These are phyloP conservation scores for Suhomyces emberorum DNA, from an alignment of 805 yeast genomes.

Conservation along the genomic window DNA sequence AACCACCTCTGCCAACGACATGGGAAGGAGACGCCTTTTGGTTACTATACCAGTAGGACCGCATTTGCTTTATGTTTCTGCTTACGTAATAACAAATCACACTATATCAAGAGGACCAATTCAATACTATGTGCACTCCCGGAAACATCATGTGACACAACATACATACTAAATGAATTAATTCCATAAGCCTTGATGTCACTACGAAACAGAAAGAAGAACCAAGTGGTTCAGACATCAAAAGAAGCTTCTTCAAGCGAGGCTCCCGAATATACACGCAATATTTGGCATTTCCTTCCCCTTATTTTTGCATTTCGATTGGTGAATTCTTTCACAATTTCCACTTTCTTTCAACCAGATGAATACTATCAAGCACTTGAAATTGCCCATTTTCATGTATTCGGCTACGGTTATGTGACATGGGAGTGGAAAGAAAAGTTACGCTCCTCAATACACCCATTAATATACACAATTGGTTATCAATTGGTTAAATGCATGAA, in stretches of 20 bases:
- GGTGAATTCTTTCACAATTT: conserved; percentile 58
- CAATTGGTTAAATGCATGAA: conserved; percentile 24
- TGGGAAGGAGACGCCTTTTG: not conserved
- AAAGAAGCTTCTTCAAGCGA: no score
- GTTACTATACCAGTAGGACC: no score
- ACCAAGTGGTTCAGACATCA: no score
- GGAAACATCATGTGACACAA: no score
- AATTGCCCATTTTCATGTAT: conserved; percentile 77
- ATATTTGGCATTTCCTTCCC: not conserved
- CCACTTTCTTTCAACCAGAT: conserved; percentile 92
- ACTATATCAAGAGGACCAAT: no score
- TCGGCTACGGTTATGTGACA: conserved; percentile 77
- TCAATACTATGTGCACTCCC: no score
- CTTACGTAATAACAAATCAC: not conserved
- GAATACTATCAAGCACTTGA: conserved; percentile 92
- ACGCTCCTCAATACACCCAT: conserved; percentile 78
- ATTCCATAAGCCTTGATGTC: no score
- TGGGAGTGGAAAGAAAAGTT: conserved; percentile 91
- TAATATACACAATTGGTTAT: conserved; percentile 53
- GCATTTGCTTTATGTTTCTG: not conserved
- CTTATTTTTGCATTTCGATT: conserved; percentile 42
- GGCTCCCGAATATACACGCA: no score
- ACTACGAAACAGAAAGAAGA: not conserved
- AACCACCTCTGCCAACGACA: conserved; percentile 1
- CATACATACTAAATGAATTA: no score